These are phyloP conservation scores for Oenanthe javanica DNA, from an alignment of 140 eudicot species.

Conservation along the genomic window DNA sequence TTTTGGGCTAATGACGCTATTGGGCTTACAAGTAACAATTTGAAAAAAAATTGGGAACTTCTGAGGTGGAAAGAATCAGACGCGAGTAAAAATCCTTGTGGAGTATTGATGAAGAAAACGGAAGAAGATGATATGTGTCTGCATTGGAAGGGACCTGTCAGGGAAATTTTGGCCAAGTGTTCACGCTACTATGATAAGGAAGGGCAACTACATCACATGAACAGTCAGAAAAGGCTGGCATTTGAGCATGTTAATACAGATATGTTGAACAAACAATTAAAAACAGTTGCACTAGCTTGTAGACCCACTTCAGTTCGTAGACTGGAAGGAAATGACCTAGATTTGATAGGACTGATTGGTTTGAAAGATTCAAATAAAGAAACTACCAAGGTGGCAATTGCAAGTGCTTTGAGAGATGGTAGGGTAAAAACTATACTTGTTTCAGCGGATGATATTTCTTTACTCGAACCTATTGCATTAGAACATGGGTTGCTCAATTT, in stretches of 20 bases:
- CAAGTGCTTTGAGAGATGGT: neutral
- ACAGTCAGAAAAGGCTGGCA: neutral
- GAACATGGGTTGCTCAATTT: constrained; percentile 10
- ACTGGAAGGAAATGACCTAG: constrained; percentile 18
- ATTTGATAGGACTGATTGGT: constrained; percentile 33
- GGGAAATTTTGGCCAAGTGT: constrained; percentile 18
- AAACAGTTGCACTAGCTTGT: constrained; percentile 31
- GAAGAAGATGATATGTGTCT: constrained; percentile 3
- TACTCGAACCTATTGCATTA: constrained; percentile 7
- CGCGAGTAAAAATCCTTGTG: neutral
- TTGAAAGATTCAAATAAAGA: constrained; percentile 13
- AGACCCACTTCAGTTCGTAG: neutral
- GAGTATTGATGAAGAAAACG: neutral
- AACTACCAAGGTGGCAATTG: constrained; percentile 3
- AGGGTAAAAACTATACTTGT: constrained; percentile 23
- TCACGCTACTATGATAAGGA: constrained; percentile 23
- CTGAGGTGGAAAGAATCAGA: neutral
- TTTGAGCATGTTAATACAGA: constrained; percentile 1
- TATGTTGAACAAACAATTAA: constrained; percentile 10
- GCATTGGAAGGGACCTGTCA: constrained; percentile 25
- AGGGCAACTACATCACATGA: constrained; percentile 19
- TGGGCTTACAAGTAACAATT: constrained; percentile 16
- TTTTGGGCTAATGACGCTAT: constrained; percentile 23
- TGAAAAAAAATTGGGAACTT: neutral
- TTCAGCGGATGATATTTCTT: constrained; percentile 21